A percentile compares a stretch with the other conserved stretches of the same genome.
Evolutionary conservation across 2,329 filamentous ascomycete genomes (phyloP).

Genomic region (Cyclaneusma minus): DNA sequence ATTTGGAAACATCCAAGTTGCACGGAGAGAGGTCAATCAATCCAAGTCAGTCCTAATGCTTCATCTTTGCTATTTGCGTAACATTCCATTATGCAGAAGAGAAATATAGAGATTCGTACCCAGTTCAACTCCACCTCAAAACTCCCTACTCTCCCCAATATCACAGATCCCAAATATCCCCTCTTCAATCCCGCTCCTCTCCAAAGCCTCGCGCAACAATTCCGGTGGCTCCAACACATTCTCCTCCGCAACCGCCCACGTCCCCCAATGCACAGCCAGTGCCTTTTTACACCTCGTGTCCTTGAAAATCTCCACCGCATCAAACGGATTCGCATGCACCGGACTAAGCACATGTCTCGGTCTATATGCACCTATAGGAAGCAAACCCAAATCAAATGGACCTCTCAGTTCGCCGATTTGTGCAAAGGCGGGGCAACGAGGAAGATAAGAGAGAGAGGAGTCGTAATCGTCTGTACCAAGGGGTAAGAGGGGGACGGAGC

Average conservation of each 20-base stretch:
- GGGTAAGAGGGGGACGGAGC: conserved; percentile 49
- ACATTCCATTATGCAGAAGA: no score
- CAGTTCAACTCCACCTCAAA: no score
- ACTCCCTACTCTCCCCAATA: conserved; percentile 66
- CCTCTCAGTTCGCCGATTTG: conserved; percentile 67
- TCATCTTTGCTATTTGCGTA: no score
- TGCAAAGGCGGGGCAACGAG: conserved; percentile 65
- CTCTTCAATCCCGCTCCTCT: conserved; percentile 41
- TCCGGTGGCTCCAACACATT: conserved; percentile 70
- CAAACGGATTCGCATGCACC: conserved; percentile 71
- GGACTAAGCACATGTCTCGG: conserved; percentile 57
- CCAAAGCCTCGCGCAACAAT: conserved; percentile 54
- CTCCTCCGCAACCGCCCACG: conserved; percentile 62
- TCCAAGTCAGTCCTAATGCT: no score
- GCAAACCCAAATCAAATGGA: conserved; percentile 75
- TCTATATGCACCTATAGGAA: conserved; percentile 77
- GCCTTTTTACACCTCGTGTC: conserved; percentile 64
- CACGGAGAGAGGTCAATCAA: no score
- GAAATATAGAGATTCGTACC: no score
- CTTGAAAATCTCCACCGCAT: conserved; percentile 72
- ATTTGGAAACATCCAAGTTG: no score
- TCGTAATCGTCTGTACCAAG: conserved; percentile 54
- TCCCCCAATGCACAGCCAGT: conserved; percentile 80
- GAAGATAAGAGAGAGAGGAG: conserved; percentile 44
- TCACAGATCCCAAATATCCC: conserved; percentile 66